phyloP scores from a whole-genome alignment of 73 alveolate genomes.

The Tetrahymena malaccensis region DNA sequence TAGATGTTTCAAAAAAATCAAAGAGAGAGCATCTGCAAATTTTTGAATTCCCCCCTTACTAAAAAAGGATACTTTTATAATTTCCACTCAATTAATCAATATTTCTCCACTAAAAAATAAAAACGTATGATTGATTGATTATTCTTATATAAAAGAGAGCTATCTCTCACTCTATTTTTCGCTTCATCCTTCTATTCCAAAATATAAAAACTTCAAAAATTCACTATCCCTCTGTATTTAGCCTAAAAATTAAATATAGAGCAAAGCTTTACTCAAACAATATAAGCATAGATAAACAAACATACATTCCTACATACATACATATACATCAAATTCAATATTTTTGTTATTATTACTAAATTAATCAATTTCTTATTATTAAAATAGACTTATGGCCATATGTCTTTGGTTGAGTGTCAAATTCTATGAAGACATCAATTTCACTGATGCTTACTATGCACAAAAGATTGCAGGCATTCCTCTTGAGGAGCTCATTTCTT shows the following conservation, averaged over 20 bases:
- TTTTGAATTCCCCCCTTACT: neutral
- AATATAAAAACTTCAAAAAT: neutral
- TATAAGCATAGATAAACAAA: neutral
- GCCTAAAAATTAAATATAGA: neutral
- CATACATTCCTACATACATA: neutral
- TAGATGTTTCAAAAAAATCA: neutral
- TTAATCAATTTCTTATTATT: neutral
- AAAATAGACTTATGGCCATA: neutral
- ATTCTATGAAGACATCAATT: neutral
- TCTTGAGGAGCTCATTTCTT: neutral
- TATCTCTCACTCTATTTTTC: neutral
- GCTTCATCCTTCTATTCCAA: neutral
- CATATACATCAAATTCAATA: neutral
- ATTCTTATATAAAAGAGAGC: neutral
- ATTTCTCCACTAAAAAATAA: neutral
- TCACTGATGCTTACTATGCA: neutral
- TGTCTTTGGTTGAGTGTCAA: neutral
- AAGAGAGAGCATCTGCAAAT: neutral
- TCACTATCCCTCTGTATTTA: neutral
- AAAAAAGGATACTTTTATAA: neutral
- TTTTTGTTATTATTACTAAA: neutral
- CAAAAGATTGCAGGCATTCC: neutral
- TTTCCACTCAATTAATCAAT: neutral
- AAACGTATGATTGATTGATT: neutral
- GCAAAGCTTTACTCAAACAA: neutral